These are phyloP conservation scores for Nakazawaea wyomingensis DNA, from an alignment of 805 yeast species.

Conservation along the genomic window DNA sequence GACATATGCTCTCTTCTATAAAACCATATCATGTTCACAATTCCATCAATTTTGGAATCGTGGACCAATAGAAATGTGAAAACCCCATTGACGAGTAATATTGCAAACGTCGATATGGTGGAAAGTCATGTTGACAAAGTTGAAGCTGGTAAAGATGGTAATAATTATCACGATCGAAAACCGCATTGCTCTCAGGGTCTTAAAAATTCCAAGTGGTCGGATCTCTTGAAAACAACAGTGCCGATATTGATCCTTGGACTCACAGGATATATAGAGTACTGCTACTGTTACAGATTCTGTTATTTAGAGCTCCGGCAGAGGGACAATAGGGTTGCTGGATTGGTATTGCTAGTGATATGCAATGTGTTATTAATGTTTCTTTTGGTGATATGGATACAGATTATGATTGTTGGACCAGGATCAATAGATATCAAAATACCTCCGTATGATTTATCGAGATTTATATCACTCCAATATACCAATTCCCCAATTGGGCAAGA, in stretches of 20 bases:
- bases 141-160: too few relatives aligned
- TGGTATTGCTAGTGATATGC: constrained; percentile 27
- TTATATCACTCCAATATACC: constrained; percentile 12
- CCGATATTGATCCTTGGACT: constrained; percentile 13
- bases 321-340: constrained; percentile 19
- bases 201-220: too few relatives aligned
- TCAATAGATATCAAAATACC: constrained; percentile 31
- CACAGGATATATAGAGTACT: constrained; percentile 24
- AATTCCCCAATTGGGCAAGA: constrained; percentile 2
- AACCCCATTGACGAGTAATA: too few relatives aligned
- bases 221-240: not conserved
- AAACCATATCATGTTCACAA: not conserved
- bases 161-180: too few relatives aligned
- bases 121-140: too few relatives aligned
- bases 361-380: constrained; percentile 24
- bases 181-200: too few relatives aligned
- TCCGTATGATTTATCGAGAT: constrained; percentile 25
- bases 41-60: not conserved
- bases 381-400: constrained; percentile 37
- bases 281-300: constrained; percentile 25
- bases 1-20: too few relatives aligned
- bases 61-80: not conserved
- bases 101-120: too few relatives aligned
- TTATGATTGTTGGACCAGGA: constrained; percentile 58
- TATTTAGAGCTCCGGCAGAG: constrained; percentile 26